Evolutionary conservation across 148 eudicot species (phyloP).

Genomic region (Selenicereus undatus): DNA sequence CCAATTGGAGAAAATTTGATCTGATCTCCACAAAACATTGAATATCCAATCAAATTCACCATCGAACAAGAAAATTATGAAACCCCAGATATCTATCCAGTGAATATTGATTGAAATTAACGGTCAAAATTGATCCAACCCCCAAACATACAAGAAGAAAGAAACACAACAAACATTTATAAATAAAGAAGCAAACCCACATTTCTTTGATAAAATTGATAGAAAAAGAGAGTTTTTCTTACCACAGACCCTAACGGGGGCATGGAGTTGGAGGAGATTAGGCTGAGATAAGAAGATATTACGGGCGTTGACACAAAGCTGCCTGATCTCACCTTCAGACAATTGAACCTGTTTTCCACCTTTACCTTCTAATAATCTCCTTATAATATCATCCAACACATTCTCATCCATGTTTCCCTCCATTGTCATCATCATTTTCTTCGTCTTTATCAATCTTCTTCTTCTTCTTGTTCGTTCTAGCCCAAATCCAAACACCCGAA

Average conservation of each 20-base stretch:
- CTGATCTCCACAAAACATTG: not conserved
- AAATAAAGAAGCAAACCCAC: not conserved
- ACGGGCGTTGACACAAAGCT: constrained; percentile 76
- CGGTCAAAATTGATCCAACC: not conserved
- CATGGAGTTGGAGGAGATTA: constrained; percentile 80
- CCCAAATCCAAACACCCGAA: not conserved
- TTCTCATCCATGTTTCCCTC: constrained; percentile 78
- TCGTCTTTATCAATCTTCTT: constrained; percentile 22
- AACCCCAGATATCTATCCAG: not conserved
- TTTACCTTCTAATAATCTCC: constrained; percentile 71
- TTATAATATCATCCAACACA: constrained; percentile 73
- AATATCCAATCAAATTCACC: not conserved
- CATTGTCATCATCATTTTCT: constrained; percentile 71
- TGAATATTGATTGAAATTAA: not conserved
- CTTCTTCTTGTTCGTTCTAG: not conserved
- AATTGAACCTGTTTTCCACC: constrained; percentile 86
- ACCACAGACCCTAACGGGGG: constrained; percentile 89
- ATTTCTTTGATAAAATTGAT: not conserved
- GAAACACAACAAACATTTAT: too few relatives aligned
- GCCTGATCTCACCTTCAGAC: constrained; percentile 80
- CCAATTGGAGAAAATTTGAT: not conserved
- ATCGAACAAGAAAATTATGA: not conserved
- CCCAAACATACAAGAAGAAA: constrained; percentile 1
- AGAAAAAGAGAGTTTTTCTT: constrained; percentile 10
- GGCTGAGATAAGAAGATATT: constrained; percentile 79